Percentiles rank a stretch among this genome's conserved stretches.
phyloP scores from a whole-genome alignment of 2,329 filamentous ascomycete species.

The Penicillium sp. region DNA sequence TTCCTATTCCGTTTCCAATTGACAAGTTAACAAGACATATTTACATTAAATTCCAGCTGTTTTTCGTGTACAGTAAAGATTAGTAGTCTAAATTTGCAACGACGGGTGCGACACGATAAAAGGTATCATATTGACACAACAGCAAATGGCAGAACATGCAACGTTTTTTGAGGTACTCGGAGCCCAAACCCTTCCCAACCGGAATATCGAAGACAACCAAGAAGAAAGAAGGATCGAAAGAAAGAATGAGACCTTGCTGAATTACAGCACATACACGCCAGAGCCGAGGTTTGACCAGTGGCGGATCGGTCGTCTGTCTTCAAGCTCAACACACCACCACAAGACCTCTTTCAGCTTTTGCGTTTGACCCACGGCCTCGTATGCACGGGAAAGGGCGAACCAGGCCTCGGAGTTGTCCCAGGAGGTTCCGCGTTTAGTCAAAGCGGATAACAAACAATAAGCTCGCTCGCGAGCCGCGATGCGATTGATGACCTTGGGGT shows the following conservation, averaged over 20 bases:
- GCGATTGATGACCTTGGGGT: conserved; percentile 75
- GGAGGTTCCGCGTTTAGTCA: conserved; percentile 83
- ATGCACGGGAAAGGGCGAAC: conserved; percentile 83
- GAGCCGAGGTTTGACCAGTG: conserved; percentile 74
- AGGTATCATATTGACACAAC: conserved; percentile 33
- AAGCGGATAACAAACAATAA: conserved; percentile 76
- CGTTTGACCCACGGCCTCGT: conserved; percentile 82
- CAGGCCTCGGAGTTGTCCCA: conserved; percentile 96
- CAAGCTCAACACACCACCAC: conserved; percentile 97
- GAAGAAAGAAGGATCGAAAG: conserved; percentile 11
- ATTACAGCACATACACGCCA: conserved; percentile 68
- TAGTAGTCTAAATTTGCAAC: neutral
- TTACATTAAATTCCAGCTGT: conserved; percentile 17
- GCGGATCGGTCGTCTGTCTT: conserved; percentile 80
- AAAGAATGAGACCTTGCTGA: neutral
- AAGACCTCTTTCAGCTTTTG: conserved; percentile 90
- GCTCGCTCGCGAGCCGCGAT: conserved; percentile 90
- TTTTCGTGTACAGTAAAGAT: conserved; percentile 14
- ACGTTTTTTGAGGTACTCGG: conserved; percentile 2
- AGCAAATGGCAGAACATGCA: conserved; percentile 18
- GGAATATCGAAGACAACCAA: conserved; percentile 10
- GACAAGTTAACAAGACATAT: conserved; percentile 17
- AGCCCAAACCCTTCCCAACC: conserved; percentile 8
- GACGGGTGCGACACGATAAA: neutral
- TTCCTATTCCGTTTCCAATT: conserved; percentile 33